Percentiles rank a stretch among this genome's conserved stretches.
Conservation (phyloP, 257 asterid genomes). For the Solanum verrucosum region DNA sequence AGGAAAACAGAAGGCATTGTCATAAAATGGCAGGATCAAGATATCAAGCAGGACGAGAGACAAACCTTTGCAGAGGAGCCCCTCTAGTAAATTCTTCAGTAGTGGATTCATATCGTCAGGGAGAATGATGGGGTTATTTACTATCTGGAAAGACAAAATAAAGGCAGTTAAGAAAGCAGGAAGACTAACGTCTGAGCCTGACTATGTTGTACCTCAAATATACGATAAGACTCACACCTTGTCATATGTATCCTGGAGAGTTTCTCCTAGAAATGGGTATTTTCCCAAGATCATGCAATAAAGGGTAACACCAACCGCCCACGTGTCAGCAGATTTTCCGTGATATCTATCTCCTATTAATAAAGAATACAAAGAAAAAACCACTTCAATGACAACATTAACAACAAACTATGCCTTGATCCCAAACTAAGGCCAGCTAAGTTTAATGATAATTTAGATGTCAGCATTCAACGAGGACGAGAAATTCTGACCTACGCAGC, state of each 20-base stretch:
- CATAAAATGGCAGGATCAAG: not conserved
- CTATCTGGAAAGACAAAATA: slow-evolving; percentile 44
- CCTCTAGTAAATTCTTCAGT: slow-evolving; percentile 68
- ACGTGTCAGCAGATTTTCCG: slow-evolving; percentile 21
- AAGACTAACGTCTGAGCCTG: not conserved
- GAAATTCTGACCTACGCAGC: slow-evolving; percentile 77
- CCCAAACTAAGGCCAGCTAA: not conserved
- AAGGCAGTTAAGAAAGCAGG: not conserved
- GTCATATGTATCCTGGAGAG: slow-evolving; percentile 92
- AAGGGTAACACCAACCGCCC: slow-evolving; percentile 94
- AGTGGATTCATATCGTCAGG: slow-evolving; percentile 66
- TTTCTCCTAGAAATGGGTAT: slow-evolving; percentile 89
- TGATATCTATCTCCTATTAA: not conserved
- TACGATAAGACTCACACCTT: slow-evolving; percentile 33
- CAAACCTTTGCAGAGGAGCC: slow-evolving; percentile 94
- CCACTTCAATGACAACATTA: not conserved
- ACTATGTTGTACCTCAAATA: not conserved
- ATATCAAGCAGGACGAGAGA: not conserved
- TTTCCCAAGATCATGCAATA: slow-evolving; percentile 63
- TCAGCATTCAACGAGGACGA: slow-evolving; percentile 60
- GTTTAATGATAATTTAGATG: not conserved
- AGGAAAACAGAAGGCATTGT: not conserved
- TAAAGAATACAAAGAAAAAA: not conserved
- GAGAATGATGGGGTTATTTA: slow-evolving; percentile 53
- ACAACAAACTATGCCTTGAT: not conserved